phyloP scores from a whole-genome alignment of 768 basidiomycete genomes.

The Psilocybe tampanensis region DNA sequence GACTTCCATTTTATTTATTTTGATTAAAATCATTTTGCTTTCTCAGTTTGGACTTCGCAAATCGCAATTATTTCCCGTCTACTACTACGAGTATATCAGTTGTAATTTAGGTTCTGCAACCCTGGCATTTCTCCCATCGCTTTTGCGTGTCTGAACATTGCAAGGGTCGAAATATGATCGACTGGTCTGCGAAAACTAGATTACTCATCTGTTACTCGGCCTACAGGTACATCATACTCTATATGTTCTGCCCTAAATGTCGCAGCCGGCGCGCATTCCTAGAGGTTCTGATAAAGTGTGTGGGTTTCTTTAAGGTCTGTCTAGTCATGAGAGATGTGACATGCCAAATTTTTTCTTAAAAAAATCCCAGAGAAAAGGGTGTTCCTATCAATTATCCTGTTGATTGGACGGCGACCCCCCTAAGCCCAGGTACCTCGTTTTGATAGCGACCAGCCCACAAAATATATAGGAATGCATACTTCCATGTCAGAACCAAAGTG shows the following conservation, averaged over 20 bases:
- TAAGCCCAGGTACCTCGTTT: neutral
- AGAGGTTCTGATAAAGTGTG: slow-evolving; percentile 4
- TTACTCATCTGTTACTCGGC: neutral
- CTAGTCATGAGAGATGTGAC: slow-evolving; percentile 1
- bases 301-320: neutral
- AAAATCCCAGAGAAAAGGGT: neutral
- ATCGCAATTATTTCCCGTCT: neutral
- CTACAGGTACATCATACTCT: neutral
- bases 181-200: neutral
- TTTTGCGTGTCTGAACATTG: neutral
- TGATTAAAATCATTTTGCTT: slow-evolving; percentile 1
- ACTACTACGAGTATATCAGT: slow-evolving; percentile 2
- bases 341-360: neutral
- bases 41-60: slow-evolving; percentile 11
- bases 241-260: neutral
- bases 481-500: neutral
- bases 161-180: neutral
- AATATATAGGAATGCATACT: neutral
- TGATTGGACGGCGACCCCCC: too few relatives aligned
- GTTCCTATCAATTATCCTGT: neutral
- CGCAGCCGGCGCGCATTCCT: neutral
- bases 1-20: neutral
- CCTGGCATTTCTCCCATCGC: neutral
- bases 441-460: neutral
- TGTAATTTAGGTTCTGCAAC: slow-evolving; percentile 13